Percentiles rank a stretch among this genome's conserved stretches.
phyloP scores from a whole-genome alignment of 371 early-diverging fungal genomes.

The Apophysomyces trapeziformis region DNA sequence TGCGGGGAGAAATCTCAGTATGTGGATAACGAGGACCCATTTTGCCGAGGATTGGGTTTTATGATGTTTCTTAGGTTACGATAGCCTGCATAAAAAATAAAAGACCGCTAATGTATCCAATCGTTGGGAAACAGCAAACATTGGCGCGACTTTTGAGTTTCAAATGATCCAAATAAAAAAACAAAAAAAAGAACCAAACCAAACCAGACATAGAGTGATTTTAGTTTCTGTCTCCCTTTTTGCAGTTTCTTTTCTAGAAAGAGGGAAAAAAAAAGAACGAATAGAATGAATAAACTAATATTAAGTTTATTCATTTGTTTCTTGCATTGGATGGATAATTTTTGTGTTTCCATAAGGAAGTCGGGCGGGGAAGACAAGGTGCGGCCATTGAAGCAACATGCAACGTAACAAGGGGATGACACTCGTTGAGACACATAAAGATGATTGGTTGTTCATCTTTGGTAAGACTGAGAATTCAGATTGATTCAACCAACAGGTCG shows the following conservation, averaged over 20 bases:
- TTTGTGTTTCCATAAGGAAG: not conserved
- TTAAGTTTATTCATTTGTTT: not conserved
- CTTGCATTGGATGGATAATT: not conserved
- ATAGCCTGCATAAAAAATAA: slow-evolving; percentile 9
- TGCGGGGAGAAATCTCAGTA: slow-evolving; percentile 9
- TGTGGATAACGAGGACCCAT: not conserved
- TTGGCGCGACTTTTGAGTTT: not conserved
- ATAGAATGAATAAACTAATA: not conserved
- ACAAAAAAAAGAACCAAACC: no score
- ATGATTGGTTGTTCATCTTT: not conserved
- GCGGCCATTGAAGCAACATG: slow-evolving; percentile 10
- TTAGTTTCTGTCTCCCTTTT: not conserved
- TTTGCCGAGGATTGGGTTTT: slow-evolving; percentile 9
- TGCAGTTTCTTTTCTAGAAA: not conserved
- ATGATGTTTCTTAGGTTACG: not conserved
- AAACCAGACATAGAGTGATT: no score
- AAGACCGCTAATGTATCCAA: slow-evolving; percentile 8
- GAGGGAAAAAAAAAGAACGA: not conserved
- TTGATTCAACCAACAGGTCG: not conserved
- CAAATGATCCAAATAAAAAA: not conserved
- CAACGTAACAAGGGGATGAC: slow-evolving; percentile 8
- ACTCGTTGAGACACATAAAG: not conserved
- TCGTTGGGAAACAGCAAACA: slow-evolving; percentile 9
- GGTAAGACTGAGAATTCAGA: not conserved
- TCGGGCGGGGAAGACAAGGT: not conserved